Evolutionary conservation across 805 yeast genomes (phyloP).

Genomic region (Clavispora phyllophila): DNA sequence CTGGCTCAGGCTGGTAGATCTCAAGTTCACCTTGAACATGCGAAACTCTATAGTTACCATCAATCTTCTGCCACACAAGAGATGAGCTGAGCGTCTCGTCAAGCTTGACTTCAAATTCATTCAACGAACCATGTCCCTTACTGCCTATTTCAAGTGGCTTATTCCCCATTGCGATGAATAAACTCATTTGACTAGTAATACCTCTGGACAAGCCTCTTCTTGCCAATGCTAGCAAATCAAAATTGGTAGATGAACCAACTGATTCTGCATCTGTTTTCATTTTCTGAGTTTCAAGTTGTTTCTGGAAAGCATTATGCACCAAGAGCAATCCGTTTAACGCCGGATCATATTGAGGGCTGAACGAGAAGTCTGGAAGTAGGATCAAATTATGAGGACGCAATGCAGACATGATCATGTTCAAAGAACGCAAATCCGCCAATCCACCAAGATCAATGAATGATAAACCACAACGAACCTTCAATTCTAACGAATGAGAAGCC

Average conservation of each 20-base stretch:
- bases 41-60: slow-evolving; percentile 77
- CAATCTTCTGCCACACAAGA: slow-evolving; percentile 78
- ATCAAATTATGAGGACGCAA: slow-evolving; percentile 74
- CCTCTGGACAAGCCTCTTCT: slow-evolving; percentile 24
- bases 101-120: slow-evolving; percentile 55
- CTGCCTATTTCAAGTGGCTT: slow-evolving; percentile 41
- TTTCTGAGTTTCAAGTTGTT: slow-evolving; percentile 25
- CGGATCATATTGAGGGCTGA: slow-evolving; percentile 11
- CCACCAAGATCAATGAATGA: slow-evolving; percentile 81
- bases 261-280: slow-evolving; percentile 17
- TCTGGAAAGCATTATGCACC: slow-evolving; percentile 24
- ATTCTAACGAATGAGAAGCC: slow-evolving; percentile 15
- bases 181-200: slow-evolving; percentile 23
- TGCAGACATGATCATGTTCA: slow-evolving; percentile 69
- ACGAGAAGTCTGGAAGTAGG: slow-evolving; percentile 44
- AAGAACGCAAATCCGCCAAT: slow-evolving; percentile 75
- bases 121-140: slow-evolving; percentile 37
- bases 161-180: slow-evolving; percentile 32
- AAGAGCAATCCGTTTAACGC: slow-evolving; percentile 24
- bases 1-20: slow-evolving; percentile 18
- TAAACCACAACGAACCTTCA: slow-evolving; percentile 62
- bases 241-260: slow-evolving; percentile 19
- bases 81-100: slow-evolving; percentile 58
- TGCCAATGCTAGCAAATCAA: slow-evolving; percentile 27
- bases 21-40: slow-evolving; percentile 70